phyloP scores from a whole-genome alignment of 495 filamentous ascomycete genomes.

The Tuber umbilicatum region DNA sequence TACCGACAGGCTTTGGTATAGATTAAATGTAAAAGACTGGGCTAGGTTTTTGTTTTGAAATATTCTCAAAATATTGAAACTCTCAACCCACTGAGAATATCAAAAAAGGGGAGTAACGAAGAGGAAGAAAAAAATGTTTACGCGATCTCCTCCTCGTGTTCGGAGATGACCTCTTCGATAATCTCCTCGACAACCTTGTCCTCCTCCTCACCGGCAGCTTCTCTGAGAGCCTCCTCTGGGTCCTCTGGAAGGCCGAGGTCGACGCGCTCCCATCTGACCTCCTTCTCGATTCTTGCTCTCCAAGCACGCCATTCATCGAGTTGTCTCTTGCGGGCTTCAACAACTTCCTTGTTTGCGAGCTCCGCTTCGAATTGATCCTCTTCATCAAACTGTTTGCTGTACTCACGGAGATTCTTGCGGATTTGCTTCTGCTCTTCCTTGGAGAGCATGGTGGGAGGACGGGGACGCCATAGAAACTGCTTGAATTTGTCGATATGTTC shows the following conservation, averaged over 20 bases:
- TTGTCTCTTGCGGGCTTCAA: conserved; percentile 74
- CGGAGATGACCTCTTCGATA: conserved; percentile 70
- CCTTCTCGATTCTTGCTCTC: conserved; percentile 65
- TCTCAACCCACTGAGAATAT: background rate
- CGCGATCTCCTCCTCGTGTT: conserved; percentile 35
- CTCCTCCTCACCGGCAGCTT: conserved; percentile 51
- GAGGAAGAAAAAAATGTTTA: background rate
- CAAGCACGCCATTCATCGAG: conserved; percentile 88
- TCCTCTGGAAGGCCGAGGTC: conserved; percentile 54
- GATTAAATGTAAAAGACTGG: background rate
- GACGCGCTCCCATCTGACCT: conserved; percentile 64
- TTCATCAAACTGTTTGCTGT: conserved; percentile 87
- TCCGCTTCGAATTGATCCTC: conserved; percentile 87
- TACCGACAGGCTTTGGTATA: background rate
- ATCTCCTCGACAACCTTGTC: conserved; percentile 93
- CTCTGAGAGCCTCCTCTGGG: conserved; percentile 44
- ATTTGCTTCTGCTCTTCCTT: conserved; percentile 95
- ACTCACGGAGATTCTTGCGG: conserved; percentile 96
- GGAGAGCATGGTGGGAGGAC: conserved; percentile 76
- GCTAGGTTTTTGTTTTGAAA: background rate
- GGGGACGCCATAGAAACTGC: conserved; percentile 89
- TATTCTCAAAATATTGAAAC: background rate
- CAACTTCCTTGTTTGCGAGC: conserved; percentile 84
- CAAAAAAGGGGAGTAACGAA: background rate
- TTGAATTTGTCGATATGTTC: conserved; percentile 95